Evolutionary conservation across 495 filamentous ascomycete species (phyloP), one percentile per base, ranked within the genome.

Genomic region (Xylaria nigripes): DNA sequence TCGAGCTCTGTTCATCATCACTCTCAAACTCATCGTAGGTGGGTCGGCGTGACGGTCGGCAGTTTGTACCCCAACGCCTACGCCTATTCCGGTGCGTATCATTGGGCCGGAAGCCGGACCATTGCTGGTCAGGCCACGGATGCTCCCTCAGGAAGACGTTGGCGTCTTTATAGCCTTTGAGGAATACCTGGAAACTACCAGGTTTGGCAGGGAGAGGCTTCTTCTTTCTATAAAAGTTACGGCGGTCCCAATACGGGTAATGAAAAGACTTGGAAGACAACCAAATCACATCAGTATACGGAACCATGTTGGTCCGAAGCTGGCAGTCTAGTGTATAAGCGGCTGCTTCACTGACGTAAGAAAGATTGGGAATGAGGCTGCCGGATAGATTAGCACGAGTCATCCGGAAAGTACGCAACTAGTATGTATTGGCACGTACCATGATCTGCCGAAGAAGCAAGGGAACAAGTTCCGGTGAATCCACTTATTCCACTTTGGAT

Each of bases 401-500:
- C 1, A 50, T 48, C 22, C 25, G 50, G 30, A 19, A 6, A 19
- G 22, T 29, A 10, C 10, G 47, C 29, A 36, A 32, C 22, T 29
- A 27, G 21, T 22, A 6, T 13, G 0, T 1, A 45, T 40, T 18
- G n/a, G 41, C 44, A 57, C 77, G 42, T 59, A 81, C 78, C 93
- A 97, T 44, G 90, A 90, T 58, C 93, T 77, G 9, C 93, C 93
- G 60, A 99, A 99, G 70, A 87, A 96, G 72, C 91, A 99, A 23
- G 93, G 93, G 64, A 99, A 96, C 62, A 99, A 65, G 67, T 93
- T 95, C 56, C 89, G 76, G 66, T 95, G 89, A 71, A 95, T 84
- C 89, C 89, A 95, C 72, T 95, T 95, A 61, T 89, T 95, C 88
- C 89, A 93, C 68, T 95, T 95, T 19, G 89, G 89, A 65, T 95